A percentile compares a stretch with the other conserved stretches of the same genome.
Conservation (phyloP, 2,329 filamentous ascomycete genomes). For the Colletotrichum siamense region DNA sequence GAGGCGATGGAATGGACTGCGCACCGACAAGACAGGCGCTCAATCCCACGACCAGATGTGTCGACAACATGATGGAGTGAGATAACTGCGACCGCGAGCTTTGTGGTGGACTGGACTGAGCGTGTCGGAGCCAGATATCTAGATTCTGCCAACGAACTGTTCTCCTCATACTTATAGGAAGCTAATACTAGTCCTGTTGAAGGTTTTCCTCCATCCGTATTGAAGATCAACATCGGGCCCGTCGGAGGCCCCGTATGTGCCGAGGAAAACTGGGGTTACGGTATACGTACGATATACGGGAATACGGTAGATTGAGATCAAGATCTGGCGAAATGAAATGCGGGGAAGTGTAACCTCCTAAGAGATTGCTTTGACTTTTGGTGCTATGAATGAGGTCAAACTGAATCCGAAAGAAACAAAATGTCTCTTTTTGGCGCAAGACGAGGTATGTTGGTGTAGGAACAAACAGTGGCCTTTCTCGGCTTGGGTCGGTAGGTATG, state of each 20-base stretch:
- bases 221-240: not conserved
- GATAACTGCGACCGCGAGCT: not conserved
- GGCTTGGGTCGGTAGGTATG: no score
- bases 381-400: no score
- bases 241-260: not conserved
- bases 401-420: no score
- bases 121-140: not conserved
- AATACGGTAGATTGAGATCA: not conserved
- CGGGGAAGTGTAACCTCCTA: not conserved
- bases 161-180: not conserved
- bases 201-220: not conserved
- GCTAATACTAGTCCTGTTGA: not conserved
- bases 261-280: not conserved
- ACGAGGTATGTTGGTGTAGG: no score
- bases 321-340: not conserved
- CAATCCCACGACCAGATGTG: not conserved
- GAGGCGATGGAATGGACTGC: slow-evolving; percentile 24
- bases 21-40: not conserved
- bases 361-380: not conserved
- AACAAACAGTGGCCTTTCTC: no score
- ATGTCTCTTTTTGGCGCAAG: no score
- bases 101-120: not conserved
- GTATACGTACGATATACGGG: not conserved
- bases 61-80: not conserved
- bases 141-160: not conserved